phyloP scores from a whole-genome alignment of 805 yeast genomes.

The Saccharomyces mikatae region DNA sequence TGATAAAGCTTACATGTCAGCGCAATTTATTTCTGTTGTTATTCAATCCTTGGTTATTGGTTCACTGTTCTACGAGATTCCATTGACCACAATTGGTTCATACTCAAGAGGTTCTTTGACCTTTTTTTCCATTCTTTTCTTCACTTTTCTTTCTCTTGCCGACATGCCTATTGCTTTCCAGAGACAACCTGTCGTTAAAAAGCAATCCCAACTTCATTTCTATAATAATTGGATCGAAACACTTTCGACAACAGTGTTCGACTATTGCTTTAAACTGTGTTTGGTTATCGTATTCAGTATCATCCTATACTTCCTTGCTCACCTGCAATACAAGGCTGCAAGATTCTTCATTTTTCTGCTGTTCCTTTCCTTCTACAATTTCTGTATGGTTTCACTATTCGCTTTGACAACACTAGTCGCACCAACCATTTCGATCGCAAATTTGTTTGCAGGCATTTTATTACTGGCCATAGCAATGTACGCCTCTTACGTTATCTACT shows the following conservation, averaged over 20 bases:
- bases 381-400: constrained; percentile 45
- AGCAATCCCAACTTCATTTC: constrained; percentile 57
- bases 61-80: constrained; percentile 42
- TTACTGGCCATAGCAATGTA: constrained; percentile 46
- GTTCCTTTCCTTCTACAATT: constrained; percentile 36
- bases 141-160: constrained; percentile 52
- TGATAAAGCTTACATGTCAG: constrained; percentile 37
- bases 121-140: constrained; percentile 44
- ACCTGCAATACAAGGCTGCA: constrained; percentile 40
- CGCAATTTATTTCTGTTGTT: constrained; percentile 37
- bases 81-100: constrained; percentile 39
- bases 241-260: constrained; percentile 48
- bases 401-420: constrained; percentile 44
- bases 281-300: constrained; percentile 38
- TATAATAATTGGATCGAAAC: constrained; percentile 65
- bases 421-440: constrained; percentile 47
- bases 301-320: constrained; percentile 48
- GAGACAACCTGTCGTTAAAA: constrained; percentile 47
- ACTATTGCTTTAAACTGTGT: constrained; percentile 47
- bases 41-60: constrained; percentile 38
- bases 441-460: constrained; percentile 49
- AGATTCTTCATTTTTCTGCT: constrained; percentile 44
- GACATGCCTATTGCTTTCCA: constrained; percentile 43
- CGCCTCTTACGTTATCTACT: constrained; percentile 60
- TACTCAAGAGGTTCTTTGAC: constrained; percentile 46